Evolutionary conservation across 441 rosid genomes (phyloP).

Genomic region (Erodium chrysanthum): DNA sequence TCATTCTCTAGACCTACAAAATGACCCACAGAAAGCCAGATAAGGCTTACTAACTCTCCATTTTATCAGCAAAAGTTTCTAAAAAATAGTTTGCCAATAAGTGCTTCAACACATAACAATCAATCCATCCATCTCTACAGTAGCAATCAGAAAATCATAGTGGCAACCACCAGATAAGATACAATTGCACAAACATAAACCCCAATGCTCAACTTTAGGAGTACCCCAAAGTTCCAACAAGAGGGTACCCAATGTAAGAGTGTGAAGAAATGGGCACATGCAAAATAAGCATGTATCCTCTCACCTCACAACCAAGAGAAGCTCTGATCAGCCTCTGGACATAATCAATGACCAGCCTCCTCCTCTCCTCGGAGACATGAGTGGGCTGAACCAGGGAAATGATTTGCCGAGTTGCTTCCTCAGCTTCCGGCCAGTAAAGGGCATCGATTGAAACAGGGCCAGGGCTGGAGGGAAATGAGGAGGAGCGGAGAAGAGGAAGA

Average conservation of each 20-base stretch:
- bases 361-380: constrained; percentile 52
- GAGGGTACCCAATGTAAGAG: neutral
- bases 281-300: neutral
- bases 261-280: neutral
- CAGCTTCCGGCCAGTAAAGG: constrained; percentile 49
- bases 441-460: constrained; percentile 28
- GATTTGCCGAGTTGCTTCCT: constrained; percentile 53
- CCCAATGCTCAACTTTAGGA: neutral
- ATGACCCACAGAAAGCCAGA: neutral
- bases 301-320: constrained; percentile 56
- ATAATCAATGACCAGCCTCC: constrained; percentile 62
- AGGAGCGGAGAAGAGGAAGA: constrained; percentile 19
- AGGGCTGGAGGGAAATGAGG: constrained; percentile 22
- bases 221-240: neutral
- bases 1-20: neutral
- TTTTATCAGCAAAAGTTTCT: neutral
- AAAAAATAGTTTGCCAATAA: neutral
- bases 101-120: neutral
- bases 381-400: constrained; percentile 67
- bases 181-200: neutral
- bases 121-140: neutral
- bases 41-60: neutral
- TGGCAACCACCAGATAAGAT: too few species aligned
- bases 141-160: neutral
- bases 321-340: constrained; percentile 48